Conservation (phyloP, 1,284 basidiomycete genomes). For the Pseudozyma flocculosa region DNA sequence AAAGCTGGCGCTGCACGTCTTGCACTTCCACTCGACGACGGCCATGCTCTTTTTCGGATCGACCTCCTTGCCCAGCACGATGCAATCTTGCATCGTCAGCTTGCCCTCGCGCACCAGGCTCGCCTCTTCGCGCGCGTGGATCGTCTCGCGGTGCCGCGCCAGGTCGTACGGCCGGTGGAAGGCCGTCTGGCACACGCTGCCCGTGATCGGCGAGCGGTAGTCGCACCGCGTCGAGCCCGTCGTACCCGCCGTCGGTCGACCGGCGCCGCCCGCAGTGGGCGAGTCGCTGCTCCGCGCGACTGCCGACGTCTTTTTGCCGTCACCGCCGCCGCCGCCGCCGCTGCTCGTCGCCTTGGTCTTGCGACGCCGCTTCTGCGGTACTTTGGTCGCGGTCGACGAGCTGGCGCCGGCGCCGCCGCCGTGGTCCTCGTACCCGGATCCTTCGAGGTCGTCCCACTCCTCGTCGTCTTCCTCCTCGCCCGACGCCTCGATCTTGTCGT, state of each 20-base stretch:
- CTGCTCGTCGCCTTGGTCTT: neutral
- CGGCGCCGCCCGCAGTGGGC: neutral
- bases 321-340: slow-evolving; percentile 3
- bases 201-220: slow-evolving; percentile 50
- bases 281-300: neutral
- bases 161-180: slow-evolving; percentile 57
- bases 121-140: slow-evolving; percentile 54
- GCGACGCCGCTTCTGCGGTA: slow-evolving; percentile 2
- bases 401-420: neutral
- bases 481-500: slow-evolving; percentile 18
- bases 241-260: slow-evolving; percentile 5
- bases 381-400: slow-evolving; percentile 1
- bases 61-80: slow-evolving; percentile 56
- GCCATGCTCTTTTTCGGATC: slow-evolving; percentile 52
- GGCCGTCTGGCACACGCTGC: slow-evolving; percentile 44
- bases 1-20: slow-evolving; percentile 41
- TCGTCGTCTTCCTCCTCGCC: slow-evolving; percentile 28
- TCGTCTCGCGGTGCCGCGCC: slow-evolving; percentile 54
- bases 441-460: slow-evolving; percentile 18
- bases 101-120: slow-evolving; percentile 44
- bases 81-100: slow-evolving; percentile 46
- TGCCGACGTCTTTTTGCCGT: neutral
- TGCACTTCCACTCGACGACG: slow-evolving; percentile 56
- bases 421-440: slow-evolving; percentile 22
- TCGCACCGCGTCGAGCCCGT: slow-evolving; percentile 48